These are phyloP conservation scores for Sonneratia caseolaris DNA, from an alignment of 345 rosid species.

Conservation along the genomic window DNA sequence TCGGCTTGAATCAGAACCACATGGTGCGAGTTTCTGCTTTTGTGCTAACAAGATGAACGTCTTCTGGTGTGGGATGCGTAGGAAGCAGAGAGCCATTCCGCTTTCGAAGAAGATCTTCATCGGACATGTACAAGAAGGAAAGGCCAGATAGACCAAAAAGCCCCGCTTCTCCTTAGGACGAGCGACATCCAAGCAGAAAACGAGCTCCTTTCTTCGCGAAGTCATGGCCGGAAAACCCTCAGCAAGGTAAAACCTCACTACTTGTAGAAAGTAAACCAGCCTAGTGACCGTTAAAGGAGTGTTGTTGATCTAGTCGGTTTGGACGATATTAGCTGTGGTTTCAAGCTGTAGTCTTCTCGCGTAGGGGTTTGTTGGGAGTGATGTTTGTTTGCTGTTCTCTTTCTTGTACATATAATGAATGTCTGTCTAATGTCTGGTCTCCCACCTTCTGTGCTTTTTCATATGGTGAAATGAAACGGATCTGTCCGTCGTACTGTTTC, in stretches of 20 bases:
- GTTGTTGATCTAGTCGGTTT: not conserved
- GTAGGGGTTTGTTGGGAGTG: not conserved
- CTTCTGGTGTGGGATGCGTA: conserved; percentile 7
- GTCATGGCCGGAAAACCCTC: not conserved
- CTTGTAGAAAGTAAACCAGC: not conserved
- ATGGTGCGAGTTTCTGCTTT: not conserved
- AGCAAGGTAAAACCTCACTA: not conserved
- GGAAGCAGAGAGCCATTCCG: conserved; percentile 72
- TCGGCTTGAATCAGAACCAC: not conserved
- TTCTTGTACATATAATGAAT: too few species aligned
- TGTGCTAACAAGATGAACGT: not conserved
- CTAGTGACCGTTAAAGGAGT: not conserved
- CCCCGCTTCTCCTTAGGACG: conserved; percentile 72
- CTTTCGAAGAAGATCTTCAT: conserved; percentile 66
- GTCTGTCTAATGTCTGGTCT: too few species aligned
- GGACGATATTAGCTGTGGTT: not conserved
- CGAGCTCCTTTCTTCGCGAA: not conserved
- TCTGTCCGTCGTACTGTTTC: too few species aligned
- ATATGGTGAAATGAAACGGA: too few species aligned
- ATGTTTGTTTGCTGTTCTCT: too few species aligned
- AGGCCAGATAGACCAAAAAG: conserved; percentile 58
- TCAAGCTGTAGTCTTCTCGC: not conserved
- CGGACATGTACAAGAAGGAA: conserved; percentile 67
- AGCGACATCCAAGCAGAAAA: conserved; percentile 42
- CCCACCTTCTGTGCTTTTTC: too few species aligned